Evolutionary conservation across 495 filamentous ascomycete species (phyloP).

Genomic region (Delitschia confertaspora): DNA sequence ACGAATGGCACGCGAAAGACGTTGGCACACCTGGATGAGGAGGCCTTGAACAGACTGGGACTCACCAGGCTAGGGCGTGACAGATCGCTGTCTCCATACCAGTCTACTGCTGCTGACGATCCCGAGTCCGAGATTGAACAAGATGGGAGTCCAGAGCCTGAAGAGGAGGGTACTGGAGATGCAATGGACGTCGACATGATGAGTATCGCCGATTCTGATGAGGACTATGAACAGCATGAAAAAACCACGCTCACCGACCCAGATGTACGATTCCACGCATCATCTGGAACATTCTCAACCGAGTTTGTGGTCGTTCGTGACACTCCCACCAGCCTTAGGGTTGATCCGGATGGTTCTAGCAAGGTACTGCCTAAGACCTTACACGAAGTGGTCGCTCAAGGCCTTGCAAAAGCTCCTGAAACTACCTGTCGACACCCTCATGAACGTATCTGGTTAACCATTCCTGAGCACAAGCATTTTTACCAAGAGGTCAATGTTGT

Average conservation of each 20-base stretch:
- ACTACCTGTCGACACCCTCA: not conserved
- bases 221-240: not conserved
- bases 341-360: too few species aligned
- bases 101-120: too few species aligned
- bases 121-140: too few species aligned
- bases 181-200: not conserved
- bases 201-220: slow-evolving; percentile 4
- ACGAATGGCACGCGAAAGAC: too few species aligned
- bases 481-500: slow-evolving; percentile 3
- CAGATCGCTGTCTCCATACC: too few species aligned
- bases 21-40: too few species aligned
- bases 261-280: slow-evolving; percentile 36
- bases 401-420: slow-evolving; percentile 1
- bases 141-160: not conserved
- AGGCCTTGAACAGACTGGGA: too few species aligned
- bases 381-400: slow-evolving; percentile 5
- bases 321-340: not conserved
- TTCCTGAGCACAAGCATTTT: not conserved
- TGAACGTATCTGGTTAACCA: not conserved
- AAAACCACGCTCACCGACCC: slow-evolving; percentile 42
- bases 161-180: not conserved
- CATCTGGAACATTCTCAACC: slow-evolving; percentile 41
- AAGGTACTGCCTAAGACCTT: not conserved
- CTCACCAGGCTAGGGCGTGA: too few species aligned
- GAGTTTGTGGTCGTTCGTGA: slow-evolving; percentile 13